A percentile compares a stretch with the other conserved stretches of the same genome.
phyloP scores from a whole-genome alignment of 345 rosid species.

The Eucalyptus regnans region DNA sequence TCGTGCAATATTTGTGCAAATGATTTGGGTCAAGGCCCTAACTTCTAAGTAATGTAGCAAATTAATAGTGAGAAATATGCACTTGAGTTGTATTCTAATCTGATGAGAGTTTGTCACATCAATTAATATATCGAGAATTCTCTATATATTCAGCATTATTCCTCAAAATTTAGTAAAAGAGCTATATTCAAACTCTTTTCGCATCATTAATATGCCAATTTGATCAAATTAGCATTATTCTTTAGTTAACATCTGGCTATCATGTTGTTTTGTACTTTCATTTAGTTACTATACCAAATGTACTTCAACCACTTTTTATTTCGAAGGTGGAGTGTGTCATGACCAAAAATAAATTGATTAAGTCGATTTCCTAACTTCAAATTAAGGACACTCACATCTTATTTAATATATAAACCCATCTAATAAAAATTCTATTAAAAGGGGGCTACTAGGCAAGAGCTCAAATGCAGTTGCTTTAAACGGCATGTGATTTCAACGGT shows the following conservation, averaged over 20 bases:
- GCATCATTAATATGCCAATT: neutral
- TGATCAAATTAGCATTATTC: neutral
- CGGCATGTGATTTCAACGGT: neutral
- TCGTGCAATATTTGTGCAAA: too few species aligned
- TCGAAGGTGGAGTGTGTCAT: neutral
- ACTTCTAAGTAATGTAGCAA: too few species aligned
- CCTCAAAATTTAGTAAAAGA: neutral
- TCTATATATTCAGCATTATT: neutral
- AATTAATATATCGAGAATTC: neutral
- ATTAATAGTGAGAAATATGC: too few species aligned
- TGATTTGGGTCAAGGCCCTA: too few species aligned
- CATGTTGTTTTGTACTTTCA: neutral
- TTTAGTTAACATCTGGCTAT: neutral
- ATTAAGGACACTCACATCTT: neutral
- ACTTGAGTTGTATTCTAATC: too few species aligned
- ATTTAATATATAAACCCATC: neutral
- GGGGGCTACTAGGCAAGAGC: neutral
- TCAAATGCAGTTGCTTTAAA: neutral
- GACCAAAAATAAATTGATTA: neutral
- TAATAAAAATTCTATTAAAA: neutral
- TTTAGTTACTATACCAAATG: neutral
- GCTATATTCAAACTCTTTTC: neutral
- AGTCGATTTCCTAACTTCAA: neutral
- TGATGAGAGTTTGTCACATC: neutral
- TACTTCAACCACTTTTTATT: neutral